These are phyloP conservation scores for Ceratobasidium theobromae DNA, from an alignment of 1,284 basidiomycete genomes.

Conservation along the genomic window DNA sequence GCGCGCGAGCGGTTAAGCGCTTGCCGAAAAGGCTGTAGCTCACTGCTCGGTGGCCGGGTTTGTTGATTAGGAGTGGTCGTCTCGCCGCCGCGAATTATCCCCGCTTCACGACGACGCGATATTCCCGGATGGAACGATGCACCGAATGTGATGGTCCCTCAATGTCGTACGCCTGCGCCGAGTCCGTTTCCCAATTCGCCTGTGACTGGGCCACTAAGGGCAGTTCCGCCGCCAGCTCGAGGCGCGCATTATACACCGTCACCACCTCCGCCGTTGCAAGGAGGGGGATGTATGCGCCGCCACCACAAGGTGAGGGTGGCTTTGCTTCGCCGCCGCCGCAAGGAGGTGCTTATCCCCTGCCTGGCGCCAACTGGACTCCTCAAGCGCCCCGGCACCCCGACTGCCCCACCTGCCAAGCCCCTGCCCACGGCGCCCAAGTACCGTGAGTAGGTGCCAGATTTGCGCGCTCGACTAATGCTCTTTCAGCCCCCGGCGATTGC, in stretches of 20 bases:
- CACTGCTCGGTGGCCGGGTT: slow-evolving; percentile 91
- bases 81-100: slow-evolving; percentile 42
- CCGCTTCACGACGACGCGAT: slow-evolving; percentile 58
- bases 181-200: slow-evolving; percentile 83
- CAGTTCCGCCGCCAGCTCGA: slow-evolving; percentile 38
- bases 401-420: slow-evolving; percentile 49
- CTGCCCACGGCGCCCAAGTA: slow-evolving; percentile 62
- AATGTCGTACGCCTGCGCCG: slow-evolving; percentile 57
- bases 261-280: slow-evolving; percentile 37
- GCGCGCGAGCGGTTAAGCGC: too few relatives aligned
- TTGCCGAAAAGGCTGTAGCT: slow-evolving; percentile 95
- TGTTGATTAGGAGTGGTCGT: slow-evolving; percentile 66
- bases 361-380: slow-evolving; percentile 28
- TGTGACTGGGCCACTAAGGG: slow-evolving; percentile 39
- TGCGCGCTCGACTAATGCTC: slow-evolving; percentile 46
- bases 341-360: slow-evolving; percentile 10
- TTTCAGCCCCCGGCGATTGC: slow-evolving; percentile 81
- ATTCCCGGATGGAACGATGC: slow-evolving; percentile 93
- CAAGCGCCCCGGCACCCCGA: slow-evolving; percentile 41
- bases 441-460: slow-evolving; percentile 58
- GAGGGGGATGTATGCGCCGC: slow-evolving; percentile 46
- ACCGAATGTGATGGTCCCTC: slow-evolving; percentile 54
- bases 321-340: slow-evolving; percentile 41
- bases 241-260: slow-evolving; percentile 42
- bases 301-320: slow-evolving; percentile 45